Evolutionary conservation across 176 grass and related monocot genomes (phyloP), one percentile per base, ranked within the genome.

Genomic region (Paspalum vaginatum): DNA sequence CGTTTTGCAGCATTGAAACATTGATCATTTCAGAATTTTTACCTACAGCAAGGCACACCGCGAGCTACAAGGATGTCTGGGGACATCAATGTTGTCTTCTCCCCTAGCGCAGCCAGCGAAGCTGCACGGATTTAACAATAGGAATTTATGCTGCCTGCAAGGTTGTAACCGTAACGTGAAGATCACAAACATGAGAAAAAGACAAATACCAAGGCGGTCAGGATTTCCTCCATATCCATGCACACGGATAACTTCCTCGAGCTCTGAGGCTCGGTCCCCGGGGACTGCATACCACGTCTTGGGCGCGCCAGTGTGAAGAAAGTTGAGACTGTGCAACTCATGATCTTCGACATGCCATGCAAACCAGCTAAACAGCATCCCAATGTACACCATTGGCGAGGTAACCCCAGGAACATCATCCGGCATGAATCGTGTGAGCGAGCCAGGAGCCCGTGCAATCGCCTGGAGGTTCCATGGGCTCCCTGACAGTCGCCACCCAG

Each of bases 271-370:
- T 20, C 49, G 56, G 69, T 93, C 84, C 20, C 97, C 88, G 37
- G 91, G 87, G 24, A 93, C 83, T 0, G 91, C 93, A 61, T 96
- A 99, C 97, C 93, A 99, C 13, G 93, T 93, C 85, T 99, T 99
- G 20, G 97, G 93, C 0, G 93, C 89, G 0, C 93, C 88, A 1
- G 89, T 84, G 61, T 99, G 96, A 45, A 99, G 90, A 78, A 91
- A 99, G 45, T 95, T 95, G 78, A 99, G 81, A 25, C 96, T 99
- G 73, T 99, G 96, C 9, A 99, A 85, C 59, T 99, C 96, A 84
- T 99, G 96, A 83, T 99, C 96, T 79, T 99, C 96, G 0, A 99
- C 89, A 17, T 99, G 96, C 96, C 96, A 99, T 9, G 96, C 96
- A 52, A 99, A 99, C 96, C 96, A 99, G 53, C 90, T 95, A 54